Conservation (phyloP, 257 asterid species). For the Fraxinus americana region DNA sequence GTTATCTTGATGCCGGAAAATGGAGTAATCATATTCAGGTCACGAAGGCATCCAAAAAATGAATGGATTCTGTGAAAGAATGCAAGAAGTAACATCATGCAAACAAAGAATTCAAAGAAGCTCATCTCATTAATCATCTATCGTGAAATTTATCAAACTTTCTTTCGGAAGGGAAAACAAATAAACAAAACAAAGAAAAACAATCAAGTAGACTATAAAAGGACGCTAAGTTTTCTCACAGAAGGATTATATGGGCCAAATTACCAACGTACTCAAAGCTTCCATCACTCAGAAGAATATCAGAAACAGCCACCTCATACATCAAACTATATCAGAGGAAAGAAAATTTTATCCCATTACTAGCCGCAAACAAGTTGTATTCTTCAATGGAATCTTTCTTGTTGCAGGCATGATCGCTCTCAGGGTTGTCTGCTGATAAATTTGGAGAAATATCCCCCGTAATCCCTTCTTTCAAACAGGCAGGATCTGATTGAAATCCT, state of each 20-base stretch:
- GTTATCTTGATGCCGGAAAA: too few species aligned
- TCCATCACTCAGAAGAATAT: conserved; percentile 39
- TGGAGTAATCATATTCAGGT: not conserved
- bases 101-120: not conserved
- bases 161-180: conserved; percentile 13
- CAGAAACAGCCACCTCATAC: conserved; percentile 40
- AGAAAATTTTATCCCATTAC: conserved; percentile 78
- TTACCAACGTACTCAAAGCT: conserved; percentile 47
- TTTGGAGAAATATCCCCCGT: conserved; percentile 35
- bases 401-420: conserved; percentile 42
- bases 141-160: not conserved
- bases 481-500: conserved; percentile 57
- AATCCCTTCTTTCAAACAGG: conserved; percentile 46
- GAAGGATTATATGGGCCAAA: conserved; percentile 46
- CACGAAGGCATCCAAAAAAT: not conserved
- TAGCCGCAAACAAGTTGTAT: conserved; percentile 85
- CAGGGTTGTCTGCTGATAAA: conserved; percentile 33
- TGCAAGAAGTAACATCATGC: not conserved
- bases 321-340: conserved; percentile 60
- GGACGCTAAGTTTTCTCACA: conserved; percentile 29
- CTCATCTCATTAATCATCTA: not conserved
- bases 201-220: conserved; percentile 28
- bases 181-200: conserved; percentile 16
- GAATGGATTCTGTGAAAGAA: not conserved
- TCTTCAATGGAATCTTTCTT: conserved; percentile 71